Base-by-base conservation (phyloP, 2,329 filamentous ascomycete genomes). In the Aureobasidium vineae region DNA sequence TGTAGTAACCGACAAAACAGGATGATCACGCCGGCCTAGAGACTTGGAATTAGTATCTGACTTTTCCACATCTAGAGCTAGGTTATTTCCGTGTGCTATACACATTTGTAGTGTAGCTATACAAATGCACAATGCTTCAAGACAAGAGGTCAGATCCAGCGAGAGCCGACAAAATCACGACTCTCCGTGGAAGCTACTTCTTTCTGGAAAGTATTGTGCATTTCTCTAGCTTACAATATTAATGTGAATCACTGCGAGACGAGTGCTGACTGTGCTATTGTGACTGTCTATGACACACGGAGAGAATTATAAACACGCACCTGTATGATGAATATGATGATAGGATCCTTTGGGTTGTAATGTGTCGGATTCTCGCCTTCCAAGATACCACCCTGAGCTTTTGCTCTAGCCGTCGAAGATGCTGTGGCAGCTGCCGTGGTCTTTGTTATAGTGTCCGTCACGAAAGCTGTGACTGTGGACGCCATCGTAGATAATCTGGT, bases 281-380 rank as follows among this genome's bases (percentile, higher is more conserved):
- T n/a, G n/a, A n/a, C n/a, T n/a, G n/a, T n/a, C n/a, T n/a, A n/a
- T n/a, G n/a, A n/a, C n/a, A n/a, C n/a, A n/a, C n/a, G n/a, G n/a
- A n/a, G n/a, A n/a, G n/a, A n/a, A n/a, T n/a, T n/a, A n/a, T n/a
- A n/a, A n/a, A n/a, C n/a, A 38, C 75, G 40, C 79, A 86, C 87
- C 83, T 89, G 89, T 57, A 92, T 89, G 72, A 92, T 91, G 77
- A 93, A 92, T 54, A 91, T 77, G 53, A 86, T 85, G 69, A 93
- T 88, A 7, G 90, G 90, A 70, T 92, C 88, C 66, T 85, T 88
- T 13, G 88, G 73, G 71, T 89, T 86, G 78, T 89, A 92, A 36
- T 83, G 74, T 36, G 88, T 82, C 1, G 90, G 90, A 69, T 91
- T 87, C 63, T 84, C 79, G 50, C 88, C 87, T 70, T 92, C 89